Conservation (phyloP, 345 rosid species). For the Aquilaria malaccensis region DNA sequence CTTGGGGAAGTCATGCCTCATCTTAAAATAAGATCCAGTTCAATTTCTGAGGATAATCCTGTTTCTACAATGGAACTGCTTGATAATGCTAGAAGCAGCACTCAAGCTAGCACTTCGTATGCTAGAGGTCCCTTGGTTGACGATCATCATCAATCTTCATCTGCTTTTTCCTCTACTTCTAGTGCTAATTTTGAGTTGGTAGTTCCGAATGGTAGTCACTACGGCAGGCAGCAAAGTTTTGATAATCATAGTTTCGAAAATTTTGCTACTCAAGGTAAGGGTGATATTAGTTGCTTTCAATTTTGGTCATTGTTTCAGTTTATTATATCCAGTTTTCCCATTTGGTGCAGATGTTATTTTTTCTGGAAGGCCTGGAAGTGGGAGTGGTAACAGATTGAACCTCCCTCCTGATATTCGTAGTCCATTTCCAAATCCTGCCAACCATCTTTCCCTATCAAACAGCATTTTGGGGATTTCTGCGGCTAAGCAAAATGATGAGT, state of each 20-base stretch:
- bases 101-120: no score
- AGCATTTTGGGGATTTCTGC: constrained; percentile 24
- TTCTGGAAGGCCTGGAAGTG: constrained; percentile 40
- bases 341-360: constrained; percentile 36
- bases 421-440: constrained; percentile 19
- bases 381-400: constrained; percentile 16
- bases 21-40: constrained; percentile 23
- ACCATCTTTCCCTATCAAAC: constrained; percentile 23
- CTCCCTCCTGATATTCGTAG: constrained; percentile 20
- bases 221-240: constrained; percentile 11
- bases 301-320: constrained; percentile 6
- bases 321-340: constrained; percentile 10
- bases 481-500: constrained; percentile 35
- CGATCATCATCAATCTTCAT: constrained; percentile 16
- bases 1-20: constrained; percentile 65
- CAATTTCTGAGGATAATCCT: constrained; percentile 3
- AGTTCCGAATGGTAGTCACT: constrained; percentile 11
- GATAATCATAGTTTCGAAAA: constrained; percentile 25
- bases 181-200: constrained; percentile 13
- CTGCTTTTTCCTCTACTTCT: constrained; percentile 16
- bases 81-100: constrained; percentile 10
- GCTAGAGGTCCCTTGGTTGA: constrained; percentile 1
- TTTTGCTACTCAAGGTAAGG: constrained; percentile 38
- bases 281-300: constrained; percentile 23
- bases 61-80: constrained; percentile 8